Evolutionary conservation across 805 yeast genomes (phyloP), one percentile per base, ranked within the genome.

Genomic region (Nematodospora valgi): DNA sequence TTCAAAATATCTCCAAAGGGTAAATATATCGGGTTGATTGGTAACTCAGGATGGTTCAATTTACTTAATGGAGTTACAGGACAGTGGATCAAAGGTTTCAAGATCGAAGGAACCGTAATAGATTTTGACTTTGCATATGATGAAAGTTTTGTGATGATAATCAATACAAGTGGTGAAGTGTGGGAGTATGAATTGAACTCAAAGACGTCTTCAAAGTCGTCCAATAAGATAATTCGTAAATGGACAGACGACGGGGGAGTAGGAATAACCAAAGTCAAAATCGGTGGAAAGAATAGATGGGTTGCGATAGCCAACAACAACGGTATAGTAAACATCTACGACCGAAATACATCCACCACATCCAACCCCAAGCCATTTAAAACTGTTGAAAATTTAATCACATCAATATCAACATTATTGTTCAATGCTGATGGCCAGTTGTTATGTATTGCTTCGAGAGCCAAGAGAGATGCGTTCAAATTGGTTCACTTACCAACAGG

Each of bases 11-110:
- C 93, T 16, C 82, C 82, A 0, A 72, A 73, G 45, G 96, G 97
- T 11, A 63, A 61, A 23, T 82, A 64, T 46, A 65, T 93, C 23
- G 95, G 87, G 2, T 62, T 93, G 31, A 68, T 76, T 24, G 98
- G 98, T 48, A 78, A 79, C 42, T 77, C 82, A 37, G 99, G 99
- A 22, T 91, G 96, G 93, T 72, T 93, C 42, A 91, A 91, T 54
- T 54, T 94, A 4, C 53, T 93, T 20, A 79, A 82, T 30, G 82
- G 93, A 2, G 49, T 64, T 5, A 82, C 86, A 0, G 94, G 95
- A n/a, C 88, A 85, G 48, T 89, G 93, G 84, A 55, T 86, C 14
- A 74, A 78, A 30, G 95, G 91, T 2, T 87, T 87, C 53, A 91
- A 91, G 56, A 74, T 88, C 20, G 96, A 93, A 54, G 98, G 97